A percentile compares a stretch with the other conserved stretches of the same genome.
These are phyloP conservation scores for Leptographium radiaticola DNA, from an alignment of 2,329 filamentous ascomycete species.

Conservation along the genomic window DNA sequence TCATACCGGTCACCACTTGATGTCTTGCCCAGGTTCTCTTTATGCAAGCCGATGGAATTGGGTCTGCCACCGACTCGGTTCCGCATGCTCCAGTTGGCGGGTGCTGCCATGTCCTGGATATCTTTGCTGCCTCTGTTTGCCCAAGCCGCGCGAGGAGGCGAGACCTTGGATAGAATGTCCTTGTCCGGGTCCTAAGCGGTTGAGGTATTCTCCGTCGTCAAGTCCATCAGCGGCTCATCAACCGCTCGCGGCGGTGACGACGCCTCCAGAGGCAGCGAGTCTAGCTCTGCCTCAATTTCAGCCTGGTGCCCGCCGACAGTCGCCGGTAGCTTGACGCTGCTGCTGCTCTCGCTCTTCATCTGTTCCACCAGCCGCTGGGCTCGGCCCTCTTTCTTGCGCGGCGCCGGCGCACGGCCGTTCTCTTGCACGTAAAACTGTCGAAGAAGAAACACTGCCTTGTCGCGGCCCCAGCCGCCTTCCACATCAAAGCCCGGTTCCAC, in stretches of 20 bases:
- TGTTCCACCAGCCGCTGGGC: constrained; percentile 39
- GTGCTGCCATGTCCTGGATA: not conserved
- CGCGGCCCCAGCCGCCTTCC: constrained; percentile 74
- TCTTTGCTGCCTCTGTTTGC: not conserved
- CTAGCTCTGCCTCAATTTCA: not conserved
- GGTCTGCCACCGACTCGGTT: not conserved
- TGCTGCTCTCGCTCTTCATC: constrained; percentile 29
- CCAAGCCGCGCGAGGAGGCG: not conserved
- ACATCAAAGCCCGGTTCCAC: constrained; percentile 71
- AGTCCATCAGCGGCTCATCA: not conserved
- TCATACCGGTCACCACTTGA: not conserved
- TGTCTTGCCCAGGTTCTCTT: not conserved
- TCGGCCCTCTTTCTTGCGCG: constrained; percentile 41
- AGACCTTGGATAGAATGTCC: not conserved
- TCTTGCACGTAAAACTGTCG: constrained; percentile 96
- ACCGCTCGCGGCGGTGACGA: not conserved
- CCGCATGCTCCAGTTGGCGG: not conserved
- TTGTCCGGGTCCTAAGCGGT: constrained; percentile 7
- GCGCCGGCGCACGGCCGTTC: constrained; percentile 64
- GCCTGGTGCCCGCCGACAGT: constrained; percentile 2
- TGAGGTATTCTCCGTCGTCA: not conserved
- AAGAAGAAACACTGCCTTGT: constrained; percentile 86
- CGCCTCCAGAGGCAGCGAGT: not conserved
- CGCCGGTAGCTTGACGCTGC: constrained; percentile 9
- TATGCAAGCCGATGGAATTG: not conserved